Conservation (phyloP, 2,329 filamentous ascomycete genomes). For the Claviceps africana region DNA sequence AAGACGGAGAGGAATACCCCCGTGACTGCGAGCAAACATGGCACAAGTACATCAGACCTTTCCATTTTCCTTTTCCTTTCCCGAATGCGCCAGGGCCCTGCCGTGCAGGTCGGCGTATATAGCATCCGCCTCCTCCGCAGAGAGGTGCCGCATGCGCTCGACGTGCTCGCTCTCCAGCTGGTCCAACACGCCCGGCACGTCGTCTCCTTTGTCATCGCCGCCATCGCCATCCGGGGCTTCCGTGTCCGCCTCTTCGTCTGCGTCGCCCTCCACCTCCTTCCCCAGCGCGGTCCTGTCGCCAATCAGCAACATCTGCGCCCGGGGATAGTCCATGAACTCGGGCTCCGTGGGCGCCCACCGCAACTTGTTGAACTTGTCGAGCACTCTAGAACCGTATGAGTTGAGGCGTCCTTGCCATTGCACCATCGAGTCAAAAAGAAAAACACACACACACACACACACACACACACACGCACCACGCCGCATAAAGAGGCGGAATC, state of each 20-base stretch:
- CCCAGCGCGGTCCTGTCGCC: slow-evolving; percentile 50
- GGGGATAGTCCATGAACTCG: slow-evolving; percentile 58
- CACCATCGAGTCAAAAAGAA: too few relatives aligned
- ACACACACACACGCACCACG: too few relatives aligned
- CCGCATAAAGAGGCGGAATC: background rate
- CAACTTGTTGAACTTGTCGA: slow-evolving; percentile 55
- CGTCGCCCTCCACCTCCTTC: slow-evolving; percentile 32
- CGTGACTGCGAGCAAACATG: background rate
- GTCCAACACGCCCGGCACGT: slow-evolving; percentile 55
- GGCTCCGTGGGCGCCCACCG: slow-evolving; percentile 65
- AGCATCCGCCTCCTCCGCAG: slow-evolving; percentile 26
- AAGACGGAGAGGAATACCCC: background rate
- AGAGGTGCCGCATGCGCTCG: slow-evolving; percentile 43
- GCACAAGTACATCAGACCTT: background rate
- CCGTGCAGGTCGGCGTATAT: slow-evolving; percentile 3
- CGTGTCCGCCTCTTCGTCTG: slow-evolving; percentile 32
- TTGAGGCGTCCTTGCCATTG: too few relatives aligned
- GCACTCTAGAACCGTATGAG: slow-evolving; percentile 32
- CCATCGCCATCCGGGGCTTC: slow-evolving; percentile 26
- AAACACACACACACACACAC: too few relatives aligned
- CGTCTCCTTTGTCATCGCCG: background rate
- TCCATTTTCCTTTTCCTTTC: background rate
- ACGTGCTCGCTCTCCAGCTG: slow-evolving; percentile 64
- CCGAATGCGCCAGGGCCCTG: background rate
- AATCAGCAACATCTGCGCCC: slow-evolving; percentile 66